These are phyloP conservation scores for Dunaliella sp. DNA, from an alignment of 139 green algal species.

Conservation along the genomic window DNA sequence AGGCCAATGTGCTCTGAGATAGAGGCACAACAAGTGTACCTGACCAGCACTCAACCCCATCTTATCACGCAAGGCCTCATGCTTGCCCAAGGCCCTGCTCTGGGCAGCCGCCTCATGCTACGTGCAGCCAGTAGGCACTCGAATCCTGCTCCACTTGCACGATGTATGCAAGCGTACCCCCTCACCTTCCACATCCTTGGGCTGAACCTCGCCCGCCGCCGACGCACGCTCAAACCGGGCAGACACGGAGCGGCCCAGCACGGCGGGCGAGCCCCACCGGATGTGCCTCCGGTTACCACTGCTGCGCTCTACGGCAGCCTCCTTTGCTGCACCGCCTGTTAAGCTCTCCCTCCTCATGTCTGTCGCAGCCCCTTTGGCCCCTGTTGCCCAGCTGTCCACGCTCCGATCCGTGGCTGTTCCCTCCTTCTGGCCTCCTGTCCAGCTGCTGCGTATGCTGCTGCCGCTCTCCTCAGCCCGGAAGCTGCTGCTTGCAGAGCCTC, in stretches of 20 bases:
- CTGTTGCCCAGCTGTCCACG: not conserved
- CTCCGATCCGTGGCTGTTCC: not conserved
- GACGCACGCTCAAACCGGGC: not conserved
- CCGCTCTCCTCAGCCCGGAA: not conserved
- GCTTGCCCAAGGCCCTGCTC: not conserved
- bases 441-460: not conserved
- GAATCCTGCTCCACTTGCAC: not conserved
- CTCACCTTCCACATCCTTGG: not conserved
- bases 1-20: too few species aligned
- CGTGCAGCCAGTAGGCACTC: not conserved
- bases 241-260: not conserved
- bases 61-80: not conserved
- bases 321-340: too few species aligned
- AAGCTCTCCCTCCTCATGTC: too few species aligned
- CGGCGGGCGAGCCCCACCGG: not conserved
- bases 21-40: too few species aligned
- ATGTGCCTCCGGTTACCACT: not conserved
- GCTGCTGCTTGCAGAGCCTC: too few species aligned
- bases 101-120: not conserved
- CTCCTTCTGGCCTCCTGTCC: not conserved
- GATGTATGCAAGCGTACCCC: not conserved
- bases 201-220: not conserved
- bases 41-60: too few species aligned
- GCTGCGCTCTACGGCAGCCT: too few species aligned
- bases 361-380: too few species aligned